phyloP scores from a whole-genome alignment of 257 asterid species.

The Petunia axillaris region DNA sequence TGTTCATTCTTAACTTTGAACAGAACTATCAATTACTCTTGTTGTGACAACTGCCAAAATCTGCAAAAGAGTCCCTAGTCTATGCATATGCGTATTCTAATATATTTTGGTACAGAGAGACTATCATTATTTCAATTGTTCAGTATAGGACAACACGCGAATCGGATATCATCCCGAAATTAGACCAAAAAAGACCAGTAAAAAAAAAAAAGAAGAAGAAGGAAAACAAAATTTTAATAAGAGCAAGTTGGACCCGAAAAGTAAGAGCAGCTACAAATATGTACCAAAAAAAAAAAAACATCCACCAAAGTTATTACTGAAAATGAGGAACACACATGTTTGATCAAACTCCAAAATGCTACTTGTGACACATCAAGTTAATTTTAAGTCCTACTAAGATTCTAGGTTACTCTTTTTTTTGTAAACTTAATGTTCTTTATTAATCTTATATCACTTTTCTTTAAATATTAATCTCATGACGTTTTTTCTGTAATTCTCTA shows the following conservation, averaged over 20 bases:
- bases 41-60: constrained; percentile 14
- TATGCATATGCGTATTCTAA: background rate
- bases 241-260: too few species aligned
- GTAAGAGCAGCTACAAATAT: too few species aligned
- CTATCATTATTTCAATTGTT: constrained; percentile 19
- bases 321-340: background rate
- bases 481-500: too few species aligned
- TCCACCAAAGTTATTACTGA: too few species aligned
- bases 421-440: too few species aligned
- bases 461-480: too few species aligned
- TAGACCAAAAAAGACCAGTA: background rate
- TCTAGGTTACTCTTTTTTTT: too few species aligned
- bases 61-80: constrained; percentile 18
- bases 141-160: constrained; percentile 27
- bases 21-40: background rate
- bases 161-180: constrained; percentile 8
- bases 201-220: background rate
- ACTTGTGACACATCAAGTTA: too few species aligned
- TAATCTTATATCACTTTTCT: too few species aligned
- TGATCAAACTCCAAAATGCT: background rate
- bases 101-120: background rate
- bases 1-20: constrained; percentile 8
- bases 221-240: background rate
- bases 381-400: too few species aligned
- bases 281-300: too few species aligned